These are phyloP conservation scores for Fusarium zealandicum DNA, from an alignment of 2,329 filamentous ascomycete species.

Conservation along the genomic window DNA sequence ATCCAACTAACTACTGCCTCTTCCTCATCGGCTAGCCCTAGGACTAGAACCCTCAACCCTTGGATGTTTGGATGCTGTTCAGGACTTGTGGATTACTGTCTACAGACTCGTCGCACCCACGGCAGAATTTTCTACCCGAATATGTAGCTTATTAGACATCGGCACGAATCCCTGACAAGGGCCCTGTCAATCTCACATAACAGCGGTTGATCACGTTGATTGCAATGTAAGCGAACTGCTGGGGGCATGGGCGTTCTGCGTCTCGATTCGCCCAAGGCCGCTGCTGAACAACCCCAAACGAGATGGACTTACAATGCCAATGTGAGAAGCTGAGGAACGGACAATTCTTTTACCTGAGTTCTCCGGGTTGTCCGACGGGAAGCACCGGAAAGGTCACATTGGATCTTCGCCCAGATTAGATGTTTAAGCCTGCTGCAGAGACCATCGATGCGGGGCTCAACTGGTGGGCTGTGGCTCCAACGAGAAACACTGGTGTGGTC, in stretches of 20 bases:
- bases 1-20: conserved; percentile 23
- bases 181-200: conserved; percentile 24
- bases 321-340: no score
- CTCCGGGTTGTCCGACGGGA: conserved; percentile 24
- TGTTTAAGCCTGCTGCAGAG: conserved; percentile 28
- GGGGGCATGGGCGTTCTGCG: conserved; percentile 7
- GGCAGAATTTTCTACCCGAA: conserved; percentile 1
- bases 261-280: conserved; percentile 25
- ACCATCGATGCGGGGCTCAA: conserved; percentile 9
- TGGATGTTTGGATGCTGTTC: conserved; percentile 2
- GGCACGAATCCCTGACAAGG: neutral
- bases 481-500: conserved; percentile 27
- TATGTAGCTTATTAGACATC: neutral
- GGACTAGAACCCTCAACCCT: conserved; percentile 12
- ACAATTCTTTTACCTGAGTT: neutral
- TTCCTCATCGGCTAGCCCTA: conserved; percentile 29
- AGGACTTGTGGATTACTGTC: conserved; percentile 9
- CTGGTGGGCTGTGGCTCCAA: conserved; percentile 16
- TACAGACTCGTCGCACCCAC: neutral
- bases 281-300: conserved; percentile 26
- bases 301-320: conserved; percentile 24
- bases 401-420: conserved; percentile 3
- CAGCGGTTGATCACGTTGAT: conserved; percentile 16
- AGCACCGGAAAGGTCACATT: conserved; percentile 21
- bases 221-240: conserved; percentile 14